Base-by-base conservation (phyloP, 768 basidiomycete genomes). In the Xerocomellus amylosporus region DNA sequence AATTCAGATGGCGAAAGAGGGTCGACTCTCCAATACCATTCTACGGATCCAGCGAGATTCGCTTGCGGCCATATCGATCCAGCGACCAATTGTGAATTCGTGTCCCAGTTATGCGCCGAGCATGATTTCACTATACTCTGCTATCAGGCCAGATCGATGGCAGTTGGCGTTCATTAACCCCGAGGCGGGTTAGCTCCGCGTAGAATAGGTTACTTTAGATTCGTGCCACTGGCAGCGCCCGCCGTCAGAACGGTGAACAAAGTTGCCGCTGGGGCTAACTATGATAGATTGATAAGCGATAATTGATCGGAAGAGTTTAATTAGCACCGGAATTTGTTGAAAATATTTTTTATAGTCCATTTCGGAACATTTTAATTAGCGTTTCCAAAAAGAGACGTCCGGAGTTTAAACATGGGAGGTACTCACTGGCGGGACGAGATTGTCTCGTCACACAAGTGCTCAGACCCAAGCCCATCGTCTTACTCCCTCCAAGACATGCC, bases 41-140 rank as follows among this genome's bases (percentile, higher is more conserved):
- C 55, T 49, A 51, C 46, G 33, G 55, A 51, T 24, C 24, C 24
- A 62, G 48, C 22, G 46, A 50, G 30, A 26, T 44, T 45, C 38
- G 17, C 31, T 58, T 45, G 34, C 26, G 37, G 36, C 46, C 43
- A 51, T 44, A 58, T 55, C 45, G 41, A 22, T 26, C 45, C 30
- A 30, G 24, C 14, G 26, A 15, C 6, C 37, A 24, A 24, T 37
- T 24, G 53, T 31, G 17, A 26, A 31, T 19, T 37, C 38, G 37
- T 41, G 41, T 20, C 22, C 24, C 24, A 24, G 24, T 24, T 4
- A 2, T 24, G 24, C 34, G 13, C 31, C 39, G 36, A 44, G 24
- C 17, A 38, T 31, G 26, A 30, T 51, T 46, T 50, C 47, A 19
- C 43, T 2, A 31, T 33, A 36, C 8, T 15, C 13, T n/a, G 46